Conservation (phyloP, 2,329 filamentous ascomycete species). For the Cladophialophora bantiana region DNA sequence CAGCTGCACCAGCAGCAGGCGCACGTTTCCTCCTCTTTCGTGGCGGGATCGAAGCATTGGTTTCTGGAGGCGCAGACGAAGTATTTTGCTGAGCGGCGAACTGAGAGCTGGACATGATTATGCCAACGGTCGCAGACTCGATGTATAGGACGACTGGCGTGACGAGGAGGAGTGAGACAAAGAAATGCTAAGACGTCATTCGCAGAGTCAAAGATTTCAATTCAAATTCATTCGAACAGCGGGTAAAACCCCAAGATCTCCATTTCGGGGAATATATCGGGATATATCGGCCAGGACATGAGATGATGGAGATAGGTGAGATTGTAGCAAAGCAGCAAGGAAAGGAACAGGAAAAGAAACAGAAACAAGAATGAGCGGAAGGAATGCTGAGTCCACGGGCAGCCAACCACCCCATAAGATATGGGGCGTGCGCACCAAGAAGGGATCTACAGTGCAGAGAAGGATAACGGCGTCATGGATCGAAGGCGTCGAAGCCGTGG, state of each 20-base stretch:
- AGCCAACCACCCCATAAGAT: background rate
- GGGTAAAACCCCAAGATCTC: constrained; percentile 15
- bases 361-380: background rate
- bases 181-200: constrained; percentile 17
- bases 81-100: constrained; percentile 11
- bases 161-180: background rate
- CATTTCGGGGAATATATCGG: constrained; percentile 15
- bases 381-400: constrained; percentile 2
- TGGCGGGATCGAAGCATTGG: constrained; percentile 36
- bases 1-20: constrained; percentile 83
- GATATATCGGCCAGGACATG: constrained; percentile 5
- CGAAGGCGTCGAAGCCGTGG: constrained; percentile 18
- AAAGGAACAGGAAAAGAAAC: constrained; percentile 2
- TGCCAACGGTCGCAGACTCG: background rate
- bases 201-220: constrained; percentile 9
- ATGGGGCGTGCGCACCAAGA: constrained; percentile 6
- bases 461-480: constrained; percentile 13
- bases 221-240: constrained; percentile 8
- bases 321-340: constrained; percentile 4
- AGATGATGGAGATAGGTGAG: background rate
- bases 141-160: constrained; percentile 7
- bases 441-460: constrained; percentile 24
- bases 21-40: constrained; percentile 83
- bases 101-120: constrained; percentile 27
- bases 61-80: constrained; percentile 17